Evolutionary conservation across 192 early-diverging fungal species (phyloP).

Genomic region (Entomortierella lignicola): DNA sequence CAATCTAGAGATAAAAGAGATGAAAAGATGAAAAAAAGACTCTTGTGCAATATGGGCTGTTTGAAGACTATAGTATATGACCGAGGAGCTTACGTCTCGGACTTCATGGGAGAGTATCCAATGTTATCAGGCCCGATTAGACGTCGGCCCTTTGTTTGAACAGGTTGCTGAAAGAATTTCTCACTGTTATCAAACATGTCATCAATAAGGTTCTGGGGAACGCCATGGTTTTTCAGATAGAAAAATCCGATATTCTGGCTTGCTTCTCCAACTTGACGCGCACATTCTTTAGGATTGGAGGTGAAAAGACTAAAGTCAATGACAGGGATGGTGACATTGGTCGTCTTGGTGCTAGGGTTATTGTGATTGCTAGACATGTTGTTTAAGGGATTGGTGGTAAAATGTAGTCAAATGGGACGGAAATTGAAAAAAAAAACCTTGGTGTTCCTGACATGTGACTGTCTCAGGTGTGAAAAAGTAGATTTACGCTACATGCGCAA

Average conservation of each 20-base stretch:
- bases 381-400: no score
- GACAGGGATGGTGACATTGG: constrained; percentile 62
- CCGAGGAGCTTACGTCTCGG: constrained; percentile 63
- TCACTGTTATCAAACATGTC: constrained; percentile 65
- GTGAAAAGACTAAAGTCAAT: constrained; percentile 70
- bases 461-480: no score
- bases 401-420: no score
- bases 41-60: no score
- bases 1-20: constrained; percentile 34
- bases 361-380: background rate
- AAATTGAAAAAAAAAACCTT: no score
- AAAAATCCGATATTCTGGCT: constrained; percentile 68
- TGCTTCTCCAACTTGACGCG: constrained; percentile 61
- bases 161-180: constrained; percentile 63
- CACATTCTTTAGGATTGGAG: constrained; percentile 55
- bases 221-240: constrained; percentile 71
- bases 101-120: constrained; percentile 64
- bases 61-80: no score
- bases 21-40: background rate
- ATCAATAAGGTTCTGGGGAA: constrained; percentile 60
- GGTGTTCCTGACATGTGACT: no score
- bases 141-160: constrained; percentile 56
- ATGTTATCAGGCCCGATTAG: constrained; percentile 57
- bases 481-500: no score
- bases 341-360: background rate